Base-by-base conservation (phyloP, 306 rosid genomes). In the Benincasa hispida region DNA sequence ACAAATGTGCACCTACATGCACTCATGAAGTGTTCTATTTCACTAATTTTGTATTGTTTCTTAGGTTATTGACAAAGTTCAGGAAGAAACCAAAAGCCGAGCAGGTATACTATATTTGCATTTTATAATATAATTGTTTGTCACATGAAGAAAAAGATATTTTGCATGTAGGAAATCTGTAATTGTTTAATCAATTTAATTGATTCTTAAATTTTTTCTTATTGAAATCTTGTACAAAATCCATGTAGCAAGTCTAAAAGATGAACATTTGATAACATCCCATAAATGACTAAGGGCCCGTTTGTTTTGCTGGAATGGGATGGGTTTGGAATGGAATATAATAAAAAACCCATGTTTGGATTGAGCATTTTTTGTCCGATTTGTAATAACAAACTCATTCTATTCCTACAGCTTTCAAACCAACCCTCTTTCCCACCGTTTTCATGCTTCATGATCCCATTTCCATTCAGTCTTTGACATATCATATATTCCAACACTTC, bases 51-150 rank as follows among this genome's bases (percentile, higher is more conserved):
- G 76, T 76, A 25, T 73, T 30, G 14, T 32, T 72, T 72, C 18
- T 19, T 84, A 94, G 99, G 99, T 94, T 75, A 94, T 94, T 58
- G 99, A 94, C 83, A 94, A 94, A 79, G 99, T 94, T 70, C 99
- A 94, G 88, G 99, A 94, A 85, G 99, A 94, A 87, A 87, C 97
- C 74, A 94, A 94, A 91, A 94, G 86, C 66, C 98, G 97, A 13
- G 22, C 93, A 18, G 99, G 99, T 94, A 84, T 70, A 39, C 50
- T 6, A 35, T 56, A 19, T 77, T 28, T 51, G n/a, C 47, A 25
- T 45, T 72, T 25, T 48, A 72, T n/a, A 17, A 37, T 37, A 67
- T 68, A 11, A 67, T 21, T 13, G 32, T 0, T 39, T 68, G 5
- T 25, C 37, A 68, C 21, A n/a, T 68, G 74, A 21, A 68, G n/a